Percentiles rank a stretch among this genome's conserved stretches.
These are phyloP conservation scores for Phytophthora capsici DNA, from an alignment of 352 stramenopile genomes.

Conservation along the genomic window DNA sequence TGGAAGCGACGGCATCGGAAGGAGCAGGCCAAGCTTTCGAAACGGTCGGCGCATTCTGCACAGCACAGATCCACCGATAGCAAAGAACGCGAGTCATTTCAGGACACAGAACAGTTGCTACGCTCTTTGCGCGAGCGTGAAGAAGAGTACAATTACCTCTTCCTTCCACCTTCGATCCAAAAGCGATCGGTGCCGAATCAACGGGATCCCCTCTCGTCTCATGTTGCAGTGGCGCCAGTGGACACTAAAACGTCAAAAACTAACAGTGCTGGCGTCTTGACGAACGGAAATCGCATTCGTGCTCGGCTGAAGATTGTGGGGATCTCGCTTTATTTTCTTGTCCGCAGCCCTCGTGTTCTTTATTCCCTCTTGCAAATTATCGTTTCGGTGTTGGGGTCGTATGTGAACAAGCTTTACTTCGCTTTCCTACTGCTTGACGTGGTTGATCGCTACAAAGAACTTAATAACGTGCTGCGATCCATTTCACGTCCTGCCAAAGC, in stretches of 20 bases:
- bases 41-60: slow-evolving; percentile 43
- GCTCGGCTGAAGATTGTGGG: slow-evolving; percentile 37
- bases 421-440: slow-evolving; percentile 78
- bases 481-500: slow-evolving; percentile 68
- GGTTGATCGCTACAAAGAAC: slow-evolving; percentile 79
- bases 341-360: slow-evolving; percentile 57
- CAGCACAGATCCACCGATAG: slow-evolving; percentile 32
- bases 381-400: slow-evolving; percentile 62
- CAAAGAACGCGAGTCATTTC: slow-evolving; percentile 60
- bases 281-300: slow-evolving; percentile 13
- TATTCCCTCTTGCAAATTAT: slow-evolving; percentile 68
- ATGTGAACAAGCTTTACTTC: slow-evolving; percentile 82
- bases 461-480: slow-evolving; percentile 74
- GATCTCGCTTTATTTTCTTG: slow-evolving; percentile 62
- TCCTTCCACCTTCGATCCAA: slow-evolving; percentile 41
- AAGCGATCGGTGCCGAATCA: slow-evolving; percentile 10
- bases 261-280: not conserved
- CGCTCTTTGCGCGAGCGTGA: slow-evolving; percentile 64
- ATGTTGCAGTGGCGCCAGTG: not conserved
- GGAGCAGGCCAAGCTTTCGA: slow-evolving; percentile 48
- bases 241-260: slow-evolving; percentile 4
- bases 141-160: slow-evolving; percentile 71
- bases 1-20: slow-evolving; percentile 64
- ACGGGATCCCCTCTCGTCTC: slow-evolving; percentile 13
- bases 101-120: slow-evolving; percentile 68